Conservation (phyloP, 495 filamentous ascomycete genomes). For the Pyrenula massariospora region DNA sequence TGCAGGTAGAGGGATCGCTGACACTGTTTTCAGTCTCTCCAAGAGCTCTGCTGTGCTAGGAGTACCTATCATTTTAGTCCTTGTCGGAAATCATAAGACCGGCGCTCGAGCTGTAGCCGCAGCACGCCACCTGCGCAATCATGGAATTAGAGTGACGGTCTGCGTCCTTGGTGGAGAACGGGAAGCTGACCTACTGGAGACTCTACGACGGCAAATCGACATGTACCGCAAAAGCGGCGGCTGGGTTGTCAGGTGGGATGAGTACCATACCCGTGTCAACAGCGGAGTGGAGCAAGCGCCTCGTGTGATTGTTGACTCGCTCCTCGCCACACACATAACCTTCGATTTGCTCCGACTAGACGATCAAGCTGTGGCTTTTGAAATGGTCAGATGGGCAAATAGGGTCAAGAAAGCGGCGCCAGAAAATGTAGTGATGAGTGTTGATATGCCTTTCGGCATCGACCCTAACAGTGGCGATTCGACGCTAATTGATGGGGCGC, state of each 20-base stretch:
- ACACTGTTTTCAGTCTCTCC: slow-evolving; percentile 57
- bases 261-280: slow-evolving; percentile 38
- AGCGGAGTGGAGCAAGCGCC: slow-evolving; percentile 40
- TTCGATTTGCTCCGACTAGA: slow-evolving; percentile 75
- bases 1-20: slow-evolving; percentile 75
- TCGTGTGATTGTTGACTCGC: slow-evolving; percentile 77
- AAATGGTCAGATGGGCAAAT: slow-evolving; percentile 81
- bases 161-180: slow-evolving; percentile 73
- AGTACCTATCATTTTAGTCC: slow-evolving; percentile 59
- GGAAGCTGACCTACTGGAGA: slow-evolving; percentile 61
- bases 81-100: slow-evolving; percentile 80
- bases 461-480: slow-evolving; percentile 60
- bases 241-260: slow-evolving; percentile 46
- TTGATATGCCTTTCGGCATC: slow-evolving; percentile 81
- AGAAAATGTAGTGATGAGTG: slow-evolving; percentile 63
- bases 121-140: slow-evolving; percentile 74
- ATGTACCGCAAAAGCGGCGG: slow-evolving; percentile 71
- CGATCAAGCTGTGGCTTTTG: slow-evolving; percentile 71
- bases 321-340: slow-evolving; percentile 70
- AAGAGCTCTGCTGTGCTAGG: slow-evolving; percentile 20
- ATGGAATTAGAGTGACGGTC: slow-evolving; percentile 64
- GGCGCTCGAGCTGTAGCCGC: slow-evolving; percentile 77
- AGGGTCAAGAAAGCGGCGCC: slow-evolving; percentile 26
- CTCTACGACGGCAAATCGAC: slow-evolving; percentile 60
- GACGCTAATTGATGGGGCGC: slow-evolving; percentile 51